phyloP scores from a whole-genome alignment of 441 rosid species.

The Kokia cookei region DNA sequence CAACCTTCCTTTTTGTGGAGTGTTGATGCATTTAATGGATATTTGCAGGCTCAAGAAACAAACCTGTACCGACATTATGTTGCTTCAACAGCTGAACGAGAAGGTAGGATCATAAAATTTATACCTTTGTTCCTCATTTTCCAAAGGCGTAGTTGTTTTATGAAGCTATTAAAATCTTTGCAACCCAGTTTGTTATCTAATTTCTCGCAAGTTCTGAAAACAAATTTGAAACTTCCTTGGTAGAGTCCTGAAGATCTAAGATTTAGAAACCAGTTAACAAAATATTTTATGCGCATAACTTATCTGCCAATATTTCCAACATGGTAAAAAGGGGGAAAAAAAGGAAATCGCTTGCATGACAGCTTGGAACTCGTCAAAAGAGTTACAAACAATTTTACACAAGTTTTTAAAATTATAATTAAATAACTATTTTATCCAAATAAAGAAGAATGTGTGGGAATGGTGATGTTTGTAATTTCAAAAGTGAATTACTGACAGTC shows the following conservation, averaged over 20 bases:
- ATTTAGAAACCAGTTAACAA: background rate
- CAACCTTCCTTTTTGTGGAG: background rate
- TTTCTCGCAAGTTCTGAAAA: background rate
- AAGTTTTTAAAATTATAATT: no score
- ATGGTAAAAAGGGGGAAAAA: background rate
- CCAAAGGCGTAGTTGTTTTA: background rate
- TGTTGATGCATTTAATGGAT: conserved; percentile 14
- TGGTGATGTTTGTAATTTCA: no score
- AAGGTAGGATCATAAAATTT: conserved; percentile 48
- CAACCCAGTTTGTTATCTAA: background rate
- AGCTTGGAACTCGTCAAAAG: no score
- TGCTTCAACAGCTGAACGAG: conserved; percentile 79
- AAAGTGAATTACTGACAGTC: no score
- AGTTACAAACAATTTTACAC: no score
- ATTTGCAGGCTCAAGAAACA: conserved; percentile 65
- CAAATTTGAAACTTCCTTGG: background rate
- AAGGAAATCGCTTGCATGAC: no score
- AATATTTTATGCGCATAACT: background rate
- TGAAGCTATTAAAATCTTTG: background rate
- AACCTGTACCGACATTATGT: conserved; percentile 73
- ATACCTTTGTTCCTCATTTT: background rate
- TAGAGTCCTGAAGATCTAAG: background rate
- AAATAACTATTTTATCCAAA: no score
- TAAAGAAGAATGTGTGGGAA: no score
- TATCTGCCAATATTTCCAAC: background rate